Evolutionary conservation across 352 stramenopile species (phyloP), one percentile per base, ranked within the genome.

Genomic region (Phytophthora sp.): DNA sequence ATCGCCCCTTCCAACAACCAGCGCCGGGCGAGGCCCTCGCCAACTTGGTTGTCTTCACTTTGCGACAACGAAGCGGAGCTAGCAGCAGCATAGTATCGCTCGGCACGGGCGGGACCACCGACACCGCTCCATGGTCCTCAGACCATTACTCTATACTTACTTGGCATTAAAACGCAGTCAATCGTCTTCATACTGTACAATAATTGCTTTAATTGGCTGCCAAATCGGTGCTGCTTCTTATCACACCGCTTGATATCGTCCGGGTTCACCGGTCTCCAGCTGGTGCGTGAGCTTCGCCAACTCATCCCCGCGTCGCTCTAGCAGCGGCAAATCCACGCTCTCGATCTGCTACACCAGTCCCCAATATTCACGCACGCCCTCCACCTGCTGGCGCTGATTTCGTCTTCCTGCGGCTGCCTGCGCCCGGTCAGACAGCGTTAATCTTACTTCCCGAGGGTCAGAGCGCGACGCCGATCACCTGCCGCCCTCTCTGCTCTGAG

Each of bases 251-350:
- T 29, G 46, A 35, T 39, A 29, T 41, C 18, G 49, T 27, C 4
- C 47, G 23, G 31, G 49, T 46, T 52, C 54, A 47, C 18, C 16
- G 9, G 18, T 27, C 7, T 36, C 42, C 62, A 69, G 53, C 35
- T 69, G 62, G 24, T 57, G 23, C 62, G 30, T 47, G 53, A 57
- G 56, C 63, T 57, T 67, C 41, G 57, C 33, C 47, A 20, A 71
- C 63, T 62, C 63, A 71, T 71, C 63, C 35, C 49, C 42, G 11
- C 16, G 18, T 4, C 33, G 39, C n/a, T n/a, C n/a, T n/a, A 24
- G 36, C 56, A 36, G 60, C 42, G 41, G 45, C 54, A 69, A 69
- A 69, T 69, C 62, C 23, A 29, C 29, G 36, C 24, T 29, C n/a
- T 49, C 51, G 51, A 24, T 61, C 39, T 44, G 47, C 45, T 46